These are phyloP conservation scores for Blastocystis sp. DNA, from an alignment of 352 stramenopile genomes.

Conservation along the genomic window DNA sequence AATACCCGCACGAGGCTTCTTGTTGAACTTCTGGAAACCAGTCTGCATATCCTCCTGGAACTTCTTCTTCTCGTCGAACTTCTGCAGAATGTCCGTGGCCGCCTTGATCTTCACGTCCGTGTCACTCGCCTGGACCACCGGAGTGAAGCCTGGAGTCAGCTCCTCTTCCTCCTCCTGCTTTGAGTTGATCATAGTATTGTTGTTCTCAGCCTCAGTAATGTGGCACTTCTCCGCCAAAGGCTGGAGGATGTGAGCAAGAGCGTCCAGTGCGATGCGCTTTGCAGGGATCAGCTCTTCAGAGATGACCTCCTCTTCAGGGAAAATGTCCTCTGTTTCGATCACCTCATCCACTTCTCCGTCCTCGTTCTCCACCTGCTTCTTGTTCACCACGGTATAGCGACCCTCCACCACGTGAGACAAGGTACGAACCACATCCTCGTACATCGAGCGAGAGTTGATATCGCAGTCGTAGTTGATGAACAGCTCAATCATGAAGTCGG, in stretches of 20 bases:
- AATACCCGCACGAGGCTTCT: constrained; percentile 83
- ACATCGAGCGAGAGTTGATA: constrained; percentile 82
- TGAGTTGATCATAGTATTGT: constrained; percentile 44
- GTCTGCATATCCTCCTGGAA: constrained; percentile 90
- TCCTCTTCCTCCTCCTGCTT: constrained; percentile 23
- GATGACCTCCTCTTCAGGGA: constrained; percentile 47
- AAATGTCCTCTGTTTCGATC: constrained; percentile 52
- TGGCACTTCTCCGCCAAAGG: constrained; percentile 63
- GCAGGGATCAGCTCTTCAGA: constrained; percentile 38
- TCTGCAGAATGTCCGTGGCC: constrained; percentile 64
- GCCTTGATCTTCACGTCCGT: constrained; percentile 69
- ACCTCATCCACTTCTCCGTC: constrained; percentile 60
- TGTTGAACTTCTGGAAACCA: constrained; percentile 93
- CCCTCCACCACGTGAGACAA: constrained; percentile 89
- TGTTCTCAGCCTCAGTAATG: constrained; percentile 24
- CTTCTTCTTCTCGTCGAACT: constrained; percentile 90
- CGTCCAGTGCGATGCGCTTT: constrained; percentile 63
- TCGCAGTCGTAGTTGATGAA: constrained; percentile 99
- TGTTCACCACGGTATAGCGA: constrained; percentile 51
- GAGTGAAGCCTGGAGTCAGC: constrained; percentile 27
- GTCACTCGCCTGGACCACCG: constrained; percentile 46
- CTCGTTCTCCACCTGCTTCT: constrained; percentile 62
- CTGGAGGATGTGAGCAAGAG: constrained; percentile 64
- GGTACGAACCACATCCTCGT: constrained; percentile 92
- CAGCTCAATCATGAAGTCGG: constrained; percentile 86